Percentiles rank a stretch among this genome's conserved stretches.
These are phyloP conservation scores for Boletellus dicymbophilus DNA, from an alignment of 1,284 basidiomycete genomes.

Conservation along the genomic window DNA sequence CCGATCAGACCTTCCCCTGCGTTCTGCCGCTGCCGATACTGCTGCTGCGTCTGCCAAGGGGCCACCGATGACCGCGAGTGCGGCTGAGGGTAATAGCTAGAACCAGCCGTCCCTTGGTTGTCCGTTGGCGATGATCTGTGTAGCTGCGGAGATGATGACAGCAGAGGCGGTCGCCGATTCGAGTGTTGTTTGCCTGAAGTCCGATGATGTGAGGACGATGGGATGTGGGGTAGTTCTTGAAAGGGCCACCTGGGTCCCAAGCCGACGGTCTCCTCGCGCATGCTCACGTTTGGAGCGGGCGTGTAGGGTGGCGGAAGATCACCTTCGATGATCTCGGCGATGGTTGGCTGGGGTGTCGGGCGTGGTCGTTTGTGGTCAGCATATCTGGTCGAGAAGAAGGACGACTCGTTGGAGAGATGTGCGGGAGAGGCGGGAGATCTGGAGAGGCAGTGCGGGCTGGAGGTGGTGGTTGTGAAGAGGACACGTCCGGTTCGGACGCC, in stretches of 20 bases:
- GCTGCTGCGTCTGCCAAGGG: slow-evolving; percentile 20
- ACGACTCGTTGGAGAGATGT: too few species aligned
- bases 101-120: too few species aligned
- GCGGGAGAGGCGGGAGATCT: too few species aligned
- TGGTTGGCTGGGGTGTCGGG: too few species aligned
- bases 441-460: too few species aligned
- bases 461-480: too few species aligned
- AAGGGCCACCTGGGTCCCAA: slow-evolving; percentile 65
- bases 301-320: slow-evolving; percentile 72
- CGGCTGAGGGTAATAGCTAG: too few species aligned
- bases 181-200: background rate
- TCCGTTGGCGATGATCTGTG: background rate
- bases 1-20: slow-evolving; percentile 28
- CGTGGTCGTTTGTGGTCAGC: too few species aligned
- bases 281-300: slow-evolving; percentile 46
- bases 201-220: background rate
- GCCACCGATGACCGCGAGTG: too few species aligned
- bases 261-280: slow-evolving; percentile 63
- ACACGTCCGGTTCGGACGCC: too few species aligned
- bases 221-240: slow-evolving; percentile 40
- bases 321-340: too few species aligned
- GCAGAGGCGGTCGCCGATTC: background rate
- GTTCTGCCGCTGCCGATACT: slow-evolving; percentile 15
- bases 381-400: too few species aligned
- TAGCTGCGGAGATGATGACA: background rate